These are phyloP conservation scores for Quercus glauca DNA, from an alignment of 306 rosid genomes.

Conservation along the genomic window DNA sequence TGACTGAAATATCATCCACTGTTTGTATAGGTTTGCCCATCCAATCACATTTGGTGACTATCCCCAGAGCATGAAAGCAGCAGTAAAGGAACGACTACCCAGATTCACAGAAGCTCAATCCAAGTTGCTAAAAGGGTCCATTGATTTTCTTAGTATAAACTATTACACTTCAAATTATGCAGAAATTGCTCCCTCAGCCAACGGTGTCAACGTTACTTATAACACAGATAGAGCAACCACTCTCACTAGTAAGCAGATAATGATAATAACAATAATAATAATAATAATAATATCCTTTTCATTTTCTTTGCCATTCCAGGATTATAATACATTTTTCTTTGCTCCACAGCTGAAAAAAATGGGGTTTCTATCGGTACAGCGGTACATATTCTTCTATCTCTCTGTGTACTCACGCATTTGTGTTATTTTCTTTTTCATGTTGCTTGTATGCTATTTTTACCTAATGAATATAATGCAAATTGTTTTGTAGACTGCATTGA, in stretches of 20 bases:
- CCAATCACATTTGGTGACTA: conserved; percentile 60
- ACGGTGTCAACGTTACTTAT: conserved; percentile 24
- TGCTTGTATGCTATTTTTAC: too few species aligned
- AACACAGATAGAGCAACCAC: conserved; percentile 22
- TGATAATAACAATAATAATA: not conserved
- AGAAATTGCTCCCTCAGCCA: conserved; percentile 17
- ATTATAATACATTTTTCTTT: too few species aligned
- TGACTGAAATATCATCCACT: not conserved
- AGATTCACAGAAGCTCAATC: conserved; percentile 42
- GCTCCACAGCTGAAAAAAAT: conserved; percentile 18
- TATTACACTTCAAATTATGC: conserved; percentile 53
- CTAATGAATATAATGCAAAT: not conserved
- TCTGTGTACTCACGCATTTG: too few species aligned
- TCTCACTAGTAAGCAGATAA: conserved; percentile 31
- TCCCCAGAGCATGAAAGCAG: conserved; percentile 38
- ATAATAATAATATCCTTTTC: not conserved
- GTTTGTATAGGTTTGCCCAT: conserved; percentile 37
- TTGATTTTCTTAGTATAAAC: conserved; percentile 67
- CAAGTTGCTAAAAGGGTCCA: conserved; percentile 26
- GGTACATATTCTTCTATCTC: conserved; percentile 5
- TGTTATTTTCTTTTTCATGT: too few species aligned
- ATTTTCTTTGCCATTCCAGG: too few species aligned
- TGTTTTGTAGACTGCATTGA: conserved; percentile 43
- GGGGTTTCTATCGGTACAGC: conserved; percentile 28
- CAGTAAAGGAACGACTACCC: conserved; percentile 49